These are phyloP conservation scores for Sistotremastrum suecicum DNA, from an alignment of 768 basidiomycete genomes.

Conservation along the genomic window DNA sequence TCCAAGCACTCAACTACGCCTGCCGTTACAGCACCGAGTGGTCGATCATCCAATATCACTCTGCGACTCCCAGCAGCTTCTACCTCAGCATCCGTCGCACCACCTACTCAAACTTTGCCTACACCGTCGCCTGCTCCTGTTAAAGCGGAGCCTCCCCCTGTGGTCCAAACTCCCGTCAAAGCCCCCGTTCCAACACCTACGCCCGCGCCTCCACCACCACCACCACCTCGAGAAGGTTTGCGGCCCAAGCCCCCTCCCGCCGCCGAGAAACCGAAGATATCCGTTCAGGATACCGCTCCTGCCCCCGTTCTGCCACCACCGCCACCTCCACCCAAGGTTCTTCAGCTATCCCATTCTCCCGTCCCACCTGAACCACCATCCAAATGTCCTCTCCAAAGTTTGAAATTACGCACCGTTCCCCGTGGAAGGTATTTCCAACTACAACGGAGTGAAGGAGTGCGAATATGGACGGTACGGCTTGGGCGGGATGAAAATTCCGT, in stretches of 20 bases:
- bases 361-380: constrained; percentile 3
- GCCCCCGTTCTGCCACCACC: constrained; percentile 5
- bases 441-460: constrained; percentile 58
- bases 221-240: constrained; percentile 5
- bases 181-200: constrained; percentile 8
- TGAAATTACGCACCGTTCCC: constrained; percentile 45
- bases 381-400: constrained; percentile 17
- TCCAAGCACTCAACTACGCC: constrained; percentile 4
- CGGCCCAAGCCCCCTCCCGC: constrained; percentile 20
- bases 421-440: constrained; percentile 41
- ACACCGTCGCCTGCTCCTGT: constrained; percentile 8
- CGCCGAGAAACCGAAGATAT: constrained; percentile 19
- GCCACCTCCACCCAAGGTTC: not conserved
- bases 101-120: not conserved
- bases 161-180: not conserved
- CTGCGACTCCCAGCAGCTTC: not conserved
- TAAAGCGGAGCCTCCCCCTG: constrained; percentile 4
- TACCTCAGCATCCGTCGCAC: not conserved
- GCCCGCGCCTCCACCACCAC: constrained; percentile 10
- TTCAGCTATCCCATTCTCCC: not conserved
- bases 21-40: not conserved
- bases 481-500: constrained; percentile 41
- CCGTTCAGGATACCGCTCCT: not conserved
- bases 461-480: constrained; percentile 56
- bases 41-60: not conserved